These are phyloP conservation scores for Kockovaella imperatae DNA, from an alignment of 768 basidiomycete species.

Conservation along the genomic window DNA sequence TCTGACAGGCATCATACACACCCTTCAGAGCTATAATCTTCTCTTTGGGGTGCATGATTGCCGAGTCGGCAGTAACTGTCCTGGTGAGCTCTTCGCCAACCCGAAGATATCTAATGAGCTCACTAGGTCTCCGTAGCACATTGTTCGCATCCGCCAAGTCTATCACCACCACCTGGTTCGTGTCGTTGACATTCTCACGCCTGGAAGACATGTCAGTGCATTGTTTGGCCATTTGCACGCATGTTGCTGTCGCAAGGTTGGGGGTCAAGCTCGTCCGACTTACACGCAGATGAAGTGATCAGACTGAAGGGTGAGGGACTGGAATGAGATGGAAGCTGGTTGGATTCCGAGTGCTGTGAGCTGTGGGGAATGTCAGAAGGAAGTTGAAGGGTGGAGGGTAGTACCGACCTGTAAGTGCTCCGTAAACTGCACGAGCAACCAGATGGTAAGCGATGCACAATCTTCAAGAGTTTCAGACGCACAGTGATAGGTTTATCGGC, in stretches of 20 bases:
- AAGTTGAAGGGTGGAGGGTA: not conserved
- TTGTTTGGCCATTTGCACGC: not conserved
- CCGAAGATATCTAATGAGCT: conserved; percentile 8
- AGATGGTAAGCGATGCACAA: not conserved
- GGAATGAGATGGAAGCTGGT: conserved; percentile 93
- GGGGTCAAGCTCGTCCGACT: conserved; percentile 3
- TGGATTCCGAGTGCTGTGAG: conserved; percentile 93
- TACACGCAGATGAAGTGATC: conserved; percentile 93
- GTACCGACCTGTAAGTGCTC: conserved; percentile 47
- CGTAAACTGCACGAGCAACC: conserved; percentile 36
- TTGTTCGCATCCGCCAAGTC: conserved; percentile 96
- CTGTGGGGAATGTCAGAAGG: conserved; percentile 53
- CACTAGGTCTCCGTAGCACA: conserved; percentile 52
- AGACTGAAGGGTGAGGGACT: conserved; percentile 91
- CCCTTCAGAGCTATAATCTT: conserved; percentile 96
- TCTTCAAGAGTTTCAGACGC: conserved; percentile 8
- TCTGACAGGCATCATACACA: conserved; percentile 41
- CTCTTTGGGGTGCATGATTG: conserved; percentile 94
- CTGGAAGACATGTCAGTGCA: conserved; percentile 14
- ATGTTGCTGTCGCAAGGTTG: not conserved
- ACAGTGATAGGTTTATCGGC: conserved; percentile 45
- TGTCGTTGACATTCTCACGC: conserved; percentile 87
- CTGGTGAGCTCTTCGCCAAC: conserved; percentile 5
- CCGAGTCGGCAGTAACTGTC: conserved; percentile 87
- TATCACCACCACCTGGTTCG: conserved; percentile 97